Evolutionary conservation across 2,329 filamentous ascomycete species (phyloP).

Genomic region (Cladophialophora immunda): DNA sequence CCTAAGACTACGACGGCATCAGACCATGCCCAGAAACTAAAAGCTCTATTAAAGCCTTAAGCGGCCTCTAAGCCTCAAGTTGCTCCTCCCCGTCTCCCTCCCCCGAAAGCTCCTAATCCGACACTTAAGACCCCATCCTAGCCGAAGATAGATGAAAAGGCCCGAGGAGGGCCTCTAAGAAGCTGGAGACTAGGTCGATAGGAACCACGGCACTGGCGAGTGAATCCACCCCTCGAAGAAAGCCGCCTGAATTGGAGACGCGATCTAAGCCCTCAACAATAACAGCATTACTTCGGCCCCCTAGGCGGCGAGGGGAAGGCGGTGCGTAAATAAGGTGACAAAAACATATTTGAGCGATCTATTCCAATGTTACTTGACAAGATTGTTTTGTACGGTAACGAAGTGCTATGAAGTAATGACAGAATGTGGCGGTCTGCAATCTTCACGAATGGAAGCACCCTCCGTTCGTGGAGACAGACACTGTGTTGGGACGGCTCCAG

Average conservation of each 20-base stretch:
- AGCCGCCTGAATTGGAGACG: slow-evolving; percentile 24
- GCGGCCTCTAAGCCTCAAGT: no score
- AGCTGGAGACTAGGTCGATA: slow-evolving; percentile 23
- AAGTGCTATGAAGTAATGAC: no score
- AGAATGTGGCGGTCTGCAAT: no score
- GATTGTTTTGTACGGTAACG: no score
- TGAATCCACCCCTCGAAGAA: slow-evolving; percentile 16
- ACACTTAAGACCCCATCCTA: neutral
- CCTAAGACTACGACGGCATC: slow-evolving; percentile 11
- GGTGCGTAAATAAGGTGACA: no score
- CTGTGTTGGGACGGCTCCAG: no score
- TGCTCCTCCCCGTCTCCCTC: no score
- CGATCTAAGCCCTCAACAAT: slow-evolving; percentile 14
- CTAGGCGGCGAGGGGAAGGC: neutral
- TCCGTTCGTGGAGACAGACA: no score
- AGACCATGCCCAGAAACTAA: slow-evolving; percentile 17
- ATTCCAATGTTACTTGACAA: no score
- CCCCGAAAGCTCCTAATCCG: neutral
- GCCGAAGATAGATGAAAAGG: slow-evolving; percentile 10
- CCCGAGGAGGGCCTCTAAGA: slow-evolving; percentile 14
- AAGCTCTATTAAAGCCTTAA: slow-evolving; percentile 19
- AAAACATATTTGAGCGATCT: no score
- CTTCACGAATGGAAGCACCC: no score
- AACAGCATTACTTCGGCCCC: slow-evolving; percentile 9
- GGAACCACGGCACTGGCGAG: slow-evolving; percentile 4